Evolutionary conservation across 2,329 filamentous ascomycete species (phyloP), one percentile per base, ranked within the genome.

Genomic region (Ascochyta lentis): DNA sequence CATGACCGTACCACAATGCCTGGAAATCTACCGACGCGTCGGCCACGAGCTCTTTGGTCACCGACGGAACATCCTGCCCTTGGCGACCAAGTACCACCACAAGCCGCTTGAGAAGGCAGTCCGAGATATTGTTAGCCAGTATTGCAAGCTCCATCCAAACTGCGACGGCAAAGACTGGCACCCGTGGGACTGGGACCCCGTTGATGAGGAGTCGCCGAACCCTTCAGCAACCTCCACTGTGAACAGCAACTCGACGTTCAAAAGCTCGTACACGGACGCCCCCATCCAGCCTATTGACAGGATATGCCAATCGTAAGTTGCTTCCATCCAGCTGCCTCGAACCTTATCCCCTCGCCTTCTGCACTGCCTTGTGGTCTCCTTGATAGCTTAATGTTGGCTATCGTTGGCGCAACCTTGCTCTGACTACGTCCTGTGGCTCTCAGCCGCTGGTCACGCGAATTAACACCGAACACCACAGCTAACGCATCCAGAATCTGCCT

Each of bases 21-120:
- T 82, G 24, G 77, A 80, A 22, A 73, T 80, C 34, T 81, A 81
- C 58, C 70, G 78, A 6, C 67, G 72, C 55, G 79, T 82, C 4
- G 80, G 80, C 27, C 72, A 82, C 19, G 76, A 81, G 49, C 69
- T 82, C 2, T 82, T 82, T 59, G 80, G 80, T 2, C 75, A 75
- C 34, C 67, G 75, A 13, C 69, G 79, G 45, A 80, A 74, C 51
- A 66, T 73, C 26, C 62, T 82, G 3, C 80, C 80, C 0, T 64
- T 82, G 19, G 76, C 75, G 16, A 82, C 80, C 5, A 82, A 82
- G 53, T 82, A 81, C 60, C 72, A 79, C 56, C 79, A 81, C 56
- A 76, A 78, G 58, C 80, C 80, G 0, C 65, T 82, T 4, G 79
- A 82, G 63, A 74, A 73, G 47, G 80, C 80, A 0, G 80, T 82